These are phyloP conservation scores for Solanum infundibuliforme DNA, from an alignment of 257 asterid species.

Conservation along the genomic window DNA sequence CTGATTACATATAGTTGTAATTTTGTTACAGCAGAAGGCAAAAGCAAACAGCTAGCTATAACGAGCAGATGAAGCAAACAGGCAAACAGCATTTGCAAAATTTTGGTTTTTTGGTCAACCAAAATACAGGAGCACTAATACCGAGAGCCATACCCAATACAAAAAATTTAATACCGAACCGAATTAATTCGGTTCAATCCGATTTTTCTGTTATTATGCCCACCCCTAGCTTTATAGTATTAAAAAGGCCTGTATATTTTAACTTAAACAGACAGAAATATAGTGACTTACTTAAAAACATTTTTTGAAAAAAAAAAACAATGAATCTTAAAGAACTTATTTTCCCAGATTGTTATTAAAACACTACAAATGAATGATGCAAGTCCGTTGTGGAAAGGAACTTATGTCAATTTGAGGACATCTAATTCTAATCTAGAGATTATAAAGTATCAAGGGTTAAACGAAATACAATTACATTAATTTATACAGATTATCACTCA, in stretches of 20 bases:
- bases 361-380: not conserved
- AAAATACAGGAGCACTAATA: not conserved
- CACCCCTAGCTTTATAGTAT: not conserved
- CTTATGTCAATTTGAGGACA: not conserved
- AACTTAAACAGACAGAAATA: not conserved
- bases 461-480: not conserved
- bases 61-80: not conserved
- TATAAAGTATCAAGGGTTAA: not conserved
- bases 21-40: not conserved
- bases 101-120: not conserved
- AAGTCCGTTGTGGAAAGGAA: not conserved
- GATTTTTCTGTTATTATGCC: not conserved
- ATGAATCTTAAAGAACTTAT: not conserved
- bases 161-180: not conserved
- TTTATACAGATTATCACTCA: conserved; percentile 5
- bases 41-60: not conserved
- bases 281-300: not conserved
- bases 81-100: not conserved
- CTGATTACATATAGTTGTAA: not conserved
- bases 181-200: not conserved
- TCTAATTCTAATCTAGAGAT: not conserved
- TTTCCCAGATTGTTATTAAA: not conserved
- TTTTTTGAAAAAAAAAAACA: not conserved
- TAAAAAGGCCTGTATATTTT: not conserved
- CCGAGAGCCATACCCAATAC: not conserved